These are phyloP conservation scores for Oidium heveae DNA, from an alignment of 2,329 filamentous ascomycete genomes.

Conservation along the genomic window DNA sequence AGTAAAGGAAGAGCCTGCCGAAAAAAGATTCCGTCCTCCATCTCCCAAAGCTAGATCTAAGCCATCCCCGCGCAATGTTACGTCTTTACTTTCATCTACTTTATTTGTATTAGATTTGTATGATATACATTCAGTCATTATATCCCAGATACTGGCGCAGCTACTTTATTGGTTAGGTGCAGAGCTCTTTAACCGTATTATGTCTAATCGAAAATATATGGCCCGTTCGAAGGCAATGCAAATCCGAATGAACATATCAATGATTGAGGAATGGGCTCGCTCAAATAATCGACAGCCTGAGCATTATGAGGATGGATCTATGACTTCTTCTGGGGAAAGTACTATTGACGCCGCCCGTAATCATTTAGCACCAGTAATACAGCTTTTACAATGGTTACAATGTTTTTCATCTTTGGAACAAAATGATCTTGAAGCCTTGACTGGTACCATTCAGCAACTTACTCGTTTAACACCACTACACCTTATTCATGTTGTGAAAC, in stretches of 20 bases:
- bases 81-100: conserved; percentile 80
- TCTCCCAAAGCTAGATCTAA: conserved; percentile 85
- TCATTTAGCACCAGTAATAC: conserved; percentile 74
- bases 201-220: conserved; percentile 85
- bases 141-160: conserved; percentile 71
- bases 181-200: conserved; percentile 91
- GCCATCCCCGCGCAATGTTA: conserved; percentile 81
- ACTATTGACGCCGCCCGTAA: conserved; percentile 63
- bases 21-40: conserved; percentile 76
- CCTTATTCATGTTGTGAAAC: conserved; percentile 71
- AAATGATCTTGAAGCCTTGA: conserved; percentile 70
- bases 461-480: conserved; percentile 67
- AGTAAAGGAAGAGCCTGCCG: conserved; percentile 67
- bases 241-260: conserved; percentile 95
- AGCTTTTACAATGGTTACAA: conserved; percentile 89
- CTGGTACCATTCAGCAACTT: conserved; percentile 72
- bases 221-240: conserved; percentile 98
- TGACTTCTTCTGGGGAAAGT: conserved; percentile 59
- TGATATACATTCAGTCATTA: conserved; percentile 94
- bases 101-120: conserved; percentile 96
- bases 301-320: conserved; percentile 83
- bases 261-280: conserved; percentile 85
- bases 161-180: conserved; percentile 89
- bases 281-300: conserved; percentile 84
- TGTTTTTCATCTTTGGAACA: conserved; percentile 77